A percentile compares a stretch with the other conserved stretches of the same genome.
Evolutionary conservation across 306 rosid species (phyloP).

Genomic region (Cucurbita pepo): DNA sequence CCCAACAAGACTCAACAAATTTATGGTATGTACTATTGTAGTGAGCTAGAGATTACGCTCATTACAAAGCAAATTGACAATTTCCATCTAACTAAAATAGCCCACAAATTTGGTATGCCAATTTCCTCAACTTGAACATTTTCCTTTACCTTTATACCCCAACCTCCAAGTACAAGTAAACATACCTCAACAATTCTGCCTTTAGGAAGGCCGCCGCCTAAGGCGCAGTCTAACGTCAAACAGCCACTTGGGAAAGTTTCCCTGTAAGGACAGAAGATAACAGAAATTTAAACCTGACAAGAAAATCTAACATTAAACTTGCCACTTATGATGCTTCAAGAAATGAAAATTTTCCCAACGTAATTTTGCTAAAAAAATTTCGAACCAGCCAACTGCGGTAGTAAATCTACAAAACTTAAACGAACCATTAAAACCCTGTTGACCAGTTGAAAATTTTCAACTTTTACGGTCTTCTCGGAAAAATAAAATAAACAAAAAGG

Average conservation of each 20-base stretch:
- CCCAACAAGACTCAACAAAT: background rate
- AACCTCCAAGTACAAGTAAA: background rate
- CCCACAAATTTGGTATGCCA: background rate
- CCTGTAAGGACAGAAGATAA: conserved; percentile 24
- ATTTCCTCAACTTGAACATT: background rate
- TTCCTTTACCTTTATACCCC: background rate
- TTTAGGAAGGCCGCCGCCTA: conserved; percentile 94
- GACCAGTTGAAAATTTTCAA: background rate
- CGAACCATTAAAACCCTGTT: background rate
- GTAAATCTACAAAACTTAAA: background rate
- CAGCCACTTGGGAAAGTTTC: conserved; percentile 99
- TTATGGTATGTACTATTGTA: background rate
- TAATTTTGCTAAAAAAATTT: background rate
- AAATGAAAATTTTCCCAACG: background rate
- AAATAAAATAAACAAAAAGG: background rate
- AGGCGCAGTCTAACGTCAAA: conserved; percentile 83
- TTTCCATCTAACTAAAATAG: background rate
- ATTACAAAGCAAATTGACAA: background rate
- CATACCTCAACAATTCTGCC: conserved; percentile 98
- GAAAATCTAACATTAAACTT: background rate
- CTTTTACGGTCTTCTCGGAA: background rate
- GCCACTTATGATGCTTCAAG: background rate
- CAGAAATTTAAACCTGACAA: background rate
- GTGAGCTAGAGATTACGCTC: background rate
- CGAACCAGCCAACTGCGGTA: background rate